Evolutionary conservation across 148 eudicot genomes (phyloP), one percentile per base, ranked within the genome.

Genomic region (Selenicereus undatus): DNA sequence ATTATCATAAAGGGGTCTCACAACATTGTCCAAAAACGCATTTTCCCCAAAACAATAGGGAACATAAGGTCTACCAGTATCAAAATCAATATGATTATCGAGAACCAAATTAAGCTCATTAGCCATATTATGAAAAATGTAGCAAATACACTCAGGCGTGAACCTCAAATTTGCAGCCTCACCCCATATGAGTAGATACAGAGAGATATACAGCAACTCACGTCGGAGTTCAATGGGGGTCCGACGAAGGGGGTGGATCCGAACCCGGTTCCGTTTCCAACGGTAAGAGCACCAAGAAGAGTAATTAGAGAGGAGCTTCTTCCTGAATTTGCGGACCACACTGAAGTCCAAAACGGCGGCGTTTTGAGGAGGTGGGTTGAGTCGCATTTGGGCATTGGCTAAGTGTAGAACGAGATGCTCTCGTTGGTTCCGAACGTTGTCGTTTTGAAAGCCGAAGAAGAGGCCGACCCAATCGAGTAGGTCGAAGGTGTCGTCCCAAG

Each of bases 341-440:
- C 11, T 17, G 16, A 85, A 76, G 70, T 92, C 92, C 50, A 95
- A 87, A 16, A 84, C 87, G 85, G 83, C 77, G 51, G 88, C 75
- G 73, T 88, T 84, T 27, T 78, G 39, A 11, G 96, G 92, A 8
- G 92, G 93, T 3, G 92, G 91, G 10, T 64, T 62, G 9, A 92
- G 85, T 42, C 94, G 87, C 97, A 93, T 92, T 84, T 95, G 99
- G 14, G 89, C 71, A 84, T 95, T 95, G 12, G 97, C 85, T 4
- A 95, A 72, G 82, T 95, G 99, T 17, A 95, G 97, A 1, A 95
- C 97, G 20, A 95, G 81, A 62, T 95, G 94, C 77, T 95, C 99
- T 24, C 99, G 71, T 71, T 93, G 97, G 89, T 95, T 95, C 52
- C 90, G 85, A 17, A 95, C 97, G 89, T 85, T 95, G 83, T 90